Evolutionary conservation across 345 rosid species (phyloP).

Genomic region (Psidium friedrichsthalianum): DNA sequence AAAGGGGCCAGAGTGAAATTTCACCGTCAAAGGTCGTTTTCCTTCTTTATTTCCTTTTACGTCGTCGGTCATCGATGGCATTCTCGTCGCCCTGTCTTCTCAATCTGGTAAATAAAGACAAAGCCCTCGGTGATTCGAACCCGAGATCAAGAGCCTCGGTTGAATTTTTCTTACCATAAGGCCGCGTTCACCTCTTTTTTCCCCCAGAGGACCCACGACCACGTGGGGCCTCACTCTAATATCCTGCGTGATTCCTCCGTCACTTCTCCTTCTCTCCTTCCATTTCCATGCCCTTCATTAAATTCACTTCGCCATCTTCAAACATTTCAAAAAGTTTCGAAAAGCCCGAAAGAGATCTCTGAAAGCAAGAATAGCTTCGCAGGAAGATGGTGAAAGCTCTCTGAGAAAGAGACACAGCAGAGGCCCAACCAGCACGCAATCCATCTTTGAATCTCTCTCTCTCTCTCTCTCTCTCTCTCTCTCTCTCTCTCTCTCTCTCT

Average conservation of each 20-base stretch:
- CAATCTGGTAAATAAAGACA: neutral
- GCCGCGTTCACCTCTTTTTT: neutral
- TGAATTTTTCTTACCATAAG: neutral
- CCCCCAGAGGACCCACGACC: neutral
- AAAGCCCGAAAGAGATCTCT: neutral
- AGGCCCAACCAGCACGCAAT: neutral
- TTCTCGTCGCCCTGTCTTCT: neutral
- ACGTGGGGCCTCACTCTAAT: neutral
- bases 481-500: neutral
- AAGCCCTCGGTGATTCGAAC: neutral
- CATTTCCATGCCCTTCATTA: neutral
- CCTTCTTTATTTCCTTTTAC: neutral
- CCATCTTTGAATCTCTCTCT: neutral
- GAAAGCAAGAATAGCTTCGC: neutral
- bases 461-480: neutral
- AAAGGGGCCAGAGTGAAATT: neutral
- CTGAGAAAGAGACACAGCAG: neutral
- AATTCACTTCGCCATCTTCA: neutral
- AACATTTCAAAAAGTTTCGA: neutral
- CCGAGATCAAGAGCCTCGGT: neutral
- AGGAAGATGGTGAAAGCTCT: neutral
- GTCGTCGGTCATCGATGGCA: neutral
- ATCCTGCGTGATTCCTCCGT: constrained; percentile 15
- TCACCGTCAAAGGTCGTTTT: neutral
- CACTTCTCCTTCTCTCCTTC: neutral